These are phyloP conservation scores for Sclerotinia sclerotiorum DNA, from an alignment of 2,329 filamentous ascomycete species.

Conservation along the genomic window DNA sequence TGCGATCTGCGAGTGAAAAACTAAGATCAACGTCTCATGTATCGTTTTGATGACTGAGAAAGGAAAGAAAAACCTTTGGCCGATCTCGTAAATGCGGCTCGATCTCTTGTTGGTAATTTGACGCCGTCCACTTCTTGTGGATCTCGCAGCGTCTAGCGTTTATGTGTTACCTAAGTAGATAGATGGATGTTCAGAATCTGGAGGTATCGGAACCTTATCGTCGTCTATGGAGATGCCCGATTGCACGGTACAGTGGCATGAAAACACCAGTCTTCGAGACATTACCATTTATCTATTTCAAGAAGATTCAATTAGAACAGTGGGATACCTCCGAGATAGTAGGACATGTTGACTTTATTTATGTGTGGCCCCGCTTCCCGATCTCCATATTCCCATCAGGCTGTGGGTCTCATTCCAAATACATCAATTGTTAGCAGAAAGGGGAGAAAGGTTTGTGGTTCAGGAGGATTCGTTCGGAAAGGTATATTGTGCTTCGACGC, in stretches of 20 bases:
- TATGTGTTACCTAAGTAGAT: not conserved
- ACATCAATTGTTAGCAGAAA: not conserved
- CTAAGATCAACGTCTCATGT: not conserved
- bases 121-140: not conserved
- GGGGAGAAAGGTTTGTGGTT: not conserved
- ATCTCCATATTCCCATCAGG: not conserved
- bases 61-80: not conserved
- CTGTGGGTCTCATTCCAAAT: not conserved
- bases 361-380: not conserved
- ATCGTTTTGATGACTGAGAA: not conserved
- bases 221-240: too few species aligned
- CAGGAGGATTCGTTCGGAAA: not conserved
- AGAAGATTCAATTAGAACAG: not conserved
- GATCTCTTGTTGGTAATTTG: not conserved
- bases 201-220: too few species aligned
- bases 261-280: not conserved
- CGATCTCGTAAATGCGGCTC: not conserved
- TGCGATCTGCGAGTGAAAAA: not conserved
- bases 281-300: not conserved
- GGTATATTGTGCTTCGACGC: too few species aligned
- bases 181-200: not conserved
- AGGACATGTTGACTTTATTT: not conserved
- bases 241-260: too few species aligned
- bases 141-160: not conserved
- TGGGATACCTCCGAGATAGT: not conserved